Conservation (phyloP, 345 rosid species). For the Eucalyptus decipiens region DNA sequence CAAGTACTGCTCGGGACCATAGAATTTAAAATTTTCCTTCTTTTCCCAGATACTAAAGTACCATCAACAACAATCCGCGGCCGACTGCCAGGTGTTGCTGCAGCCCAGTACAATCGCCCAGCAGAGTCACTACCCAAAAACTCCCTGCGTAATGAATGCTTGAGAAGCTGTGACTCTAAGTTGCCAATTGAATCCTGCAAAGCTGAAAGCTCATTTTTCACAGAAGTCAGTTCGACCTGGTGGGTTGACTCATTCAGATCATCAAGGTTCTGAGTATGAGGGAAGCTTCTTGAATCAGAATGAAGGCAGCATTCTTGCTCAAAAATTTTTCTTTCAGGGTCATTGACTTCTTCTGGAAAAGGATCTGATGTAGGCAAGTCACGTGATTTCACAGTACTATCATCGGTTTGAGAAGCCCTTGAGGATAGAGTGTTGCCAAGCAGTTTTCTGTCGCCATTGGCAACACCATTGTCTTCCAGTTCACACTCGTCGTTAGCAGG, state of each 20-base stretch:
- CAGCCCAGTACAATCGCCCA: conserved; percentile 83
- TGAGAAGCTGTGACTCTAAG: conserved; percentile 49
- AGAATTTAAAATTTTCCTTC: neutral
- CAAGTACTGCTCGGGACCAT: neutral
- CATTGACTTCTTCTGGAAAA: conserved; percentile 14
- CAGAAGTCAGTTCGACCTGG: conserved; percentile 41
- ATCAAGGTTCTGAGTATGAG: neutral
- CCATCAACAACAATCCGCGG: conserved; percentile 64
- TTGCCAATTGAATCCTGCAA: conserved; percentile 50
- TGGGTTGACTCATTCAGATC: conserved; percentile 34
- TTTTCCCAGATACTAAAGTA: conserved; percentile 38
- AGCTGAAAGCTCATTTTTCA: conserved; percentile 37
- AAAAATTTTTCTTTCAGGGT: conserved; percentile 13
- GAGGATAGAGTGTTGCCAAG: neutral
- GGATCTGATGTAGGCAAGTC: conserved; percentile 24
- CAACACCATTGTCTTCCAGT: conserved; percentile 8
- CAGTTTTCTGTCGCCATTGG: conserved; percentile 7
- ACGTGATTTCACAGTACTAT: conserved; percentile 8
- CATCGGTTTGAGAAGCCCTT: conserved; percentile 7
- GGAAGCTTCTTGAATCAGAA: neutral
- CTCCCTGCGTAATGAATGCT: conserved; percentile 59
- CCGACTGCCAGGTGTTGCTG: conserved; percentile 33
- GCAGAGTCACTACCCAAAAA: conserved; percentile 79
- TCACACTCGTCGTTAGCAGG: neutral
- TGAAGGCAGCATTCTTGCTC: conserved; percentile 10